A percentile compares a stretch with the other conserved stretches of the same genome.
phyloP scores from a whole-genome alignment of 148 eudicot species.

The Fagopyrum homotropicum region DNA sequence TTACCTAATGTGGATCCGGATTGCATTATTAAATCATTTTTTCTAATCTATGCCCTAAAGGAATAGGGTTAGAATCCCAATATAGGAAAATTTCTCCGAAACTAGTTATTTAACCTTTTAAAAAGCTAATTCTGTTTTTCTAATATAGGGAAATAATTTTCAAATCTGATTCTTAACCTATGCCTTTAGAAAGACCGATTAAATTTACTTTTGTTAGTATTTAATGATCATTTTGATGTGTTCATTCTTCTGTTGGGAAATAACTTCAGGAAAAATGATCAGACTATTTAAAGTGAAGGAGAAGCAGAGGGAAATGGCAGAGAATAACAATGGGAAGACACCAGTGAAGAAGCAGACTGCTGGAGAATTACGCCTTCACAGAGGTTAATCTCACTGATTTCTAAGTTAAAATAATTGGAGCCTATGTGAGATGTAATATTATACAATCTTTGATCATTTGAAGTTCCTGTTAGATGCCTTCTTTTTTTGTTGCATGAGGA shows the following conservation, averaged over 20 bases:
- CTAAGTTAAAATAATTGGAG: background rate
- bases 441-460: no score
- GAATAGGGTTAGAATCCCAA: no score
- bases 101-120: no score
- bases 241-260: background rate
- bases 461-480: background rate
- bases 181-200: no score
- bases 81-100: no score
- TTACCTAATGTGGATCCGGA: no score
- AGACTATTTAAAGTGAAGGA: conserved; percentile 76
- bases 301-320: conserved; percentile 69
- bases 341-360: conserved; percentile 77
- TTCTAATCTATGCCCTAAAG: no score
- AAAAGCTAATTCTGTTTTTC: no score
- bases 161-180: no score
- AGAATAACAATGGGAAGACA: conserved; percentile 55
- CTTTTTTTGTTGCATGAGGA: background rate
- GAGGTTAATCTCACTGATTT: conserved; percentile 30
- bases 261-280: conserved; percentile 52
- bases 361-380: conserved; percentile 78
- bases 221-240: background rate
- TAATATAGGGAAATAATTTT: no score
- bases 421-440: no score
- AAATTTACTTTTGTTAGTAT: background rate
- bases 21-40: no score